Percentiles rank a stretch among this genome's conserved stretches.
These are phyloP conservation scores for Ziziphus jujuba DNA, from an alignment of 306 rosid genomes.

Conservation along the genomic window DNA sequence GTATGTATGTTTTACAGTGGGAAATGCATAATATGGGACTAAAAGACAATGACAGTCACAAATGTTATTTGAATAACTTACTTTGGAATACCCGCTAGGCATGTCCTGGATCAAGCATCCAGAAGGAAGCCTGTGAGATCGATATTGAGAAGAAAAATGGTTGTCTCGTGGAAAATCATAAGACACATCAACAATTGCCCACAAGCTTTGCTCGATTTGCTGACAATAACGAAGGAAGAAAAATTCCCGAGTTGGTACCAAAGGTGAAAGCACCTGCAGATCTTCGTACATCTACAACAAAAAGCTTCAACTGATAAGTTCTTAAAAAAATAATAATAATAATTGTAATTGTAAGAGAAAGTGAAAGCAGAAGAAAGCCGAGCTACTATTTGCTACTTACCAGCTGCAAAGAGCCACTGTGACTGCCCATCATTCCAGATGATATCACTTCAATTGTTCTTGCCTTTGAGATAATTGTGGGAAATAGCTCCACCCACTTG, in stretches of 20 bases:
- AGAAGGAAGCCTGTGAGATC: slow-evolving; percentile 72
- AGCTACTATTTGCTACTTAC: slow-evolving; percentile 33
- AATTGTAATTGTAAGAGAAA: not conserved
- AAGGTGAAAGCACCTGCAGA: slow-evolving; percentile 77
- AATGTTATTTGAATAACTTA: slow-evolving; percentile 12
- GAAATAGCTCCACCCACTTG: slow-evolving; percentile 82
- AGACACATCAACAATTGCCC: slow-evolving; percentile 86
- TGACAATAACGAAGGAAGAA: slow-evolving; percentile 79
- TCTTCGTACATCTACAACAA: slow-evolving; percentile 75
- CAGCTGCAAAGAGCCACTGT: slow-evolving; percentile 73
- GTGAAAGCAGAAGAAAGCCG: not conserved
- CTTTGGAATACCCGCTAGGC: slow-evolving; percentile 98
- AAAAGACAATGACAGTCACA: not conserved
- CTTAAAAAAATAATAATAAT: slow-evolving; percentile 2
- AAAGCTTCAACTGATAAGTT: not conserved
- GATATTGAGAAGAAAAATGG: slow-evolving; percentile 58
- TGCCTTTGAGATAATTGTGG: slow-evolving; percentile 75
- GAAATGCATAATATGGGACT: not conserved
- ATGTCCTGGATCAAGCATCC: slow-evolving; percentile 90
- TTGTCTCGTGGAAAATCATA: slow-evolving; percentile 72
- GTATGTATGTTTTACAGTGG: not conserved
- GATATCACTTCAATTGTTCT: slow-evolving; percentile 78
- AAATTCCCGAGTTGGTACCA: slow-evolving; percentile 79
- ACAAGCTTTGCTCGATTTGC: slow-evolving; percentile 79
- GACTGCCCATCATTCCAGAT: slow-evolving; percentile 70